Base-by-base conservation (phyloP, 179 eudicot species). In the Carnegiea gigantea region DNA sequence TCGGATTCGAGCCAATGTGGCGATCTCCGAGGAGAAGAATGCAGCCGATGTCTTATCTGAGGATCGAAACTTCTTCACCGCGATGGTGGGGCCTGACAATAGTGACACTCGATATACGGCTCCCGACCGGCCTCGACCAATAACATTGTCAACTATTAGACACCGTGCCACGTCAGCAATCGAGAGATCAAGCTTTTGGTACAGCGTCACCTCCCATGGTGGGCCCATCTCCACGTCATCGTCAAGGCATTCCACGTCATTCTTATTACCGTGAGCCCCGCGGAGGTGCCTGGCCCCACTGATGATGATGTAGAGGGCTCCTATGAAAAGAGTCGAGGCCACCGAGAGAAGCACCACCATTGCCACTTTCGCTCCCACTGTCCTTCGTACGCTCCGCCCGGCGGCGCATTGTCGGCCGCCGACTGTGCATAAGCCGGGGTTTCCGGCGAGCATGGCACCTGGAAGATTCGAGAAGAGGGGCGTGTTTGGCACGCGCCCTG, bases 141-240 rank as follows among this genome's bases (percentile, higher is more conserved):
- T 77, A 15, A 89, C 83, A 38, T 93, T 95, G 76, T 77, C 87
- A 62, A 84, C 71, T 33, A 90, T 89, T 89, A 95, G 49, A 70
- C 87, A 84, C 48, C 87, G 86, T 9, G 88, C 88, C 79, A 95
- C 93, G 33, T 93, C 98, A 12, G 74, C 82, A 43, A 95, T 92
- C 0, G 98, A 92, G 43, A 95, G 73, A 79, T 95, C 98, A 8
- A 95, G 92, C 78, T 93, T 95, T 26, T 95, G 98, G 81, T 88
- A 95, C 62, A 95, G 79, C 0, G 93, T 93, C 43, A 95, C 95
- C 73, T 95, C 98, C 98, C 98, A 95, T 0, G 98, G 98, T 18
- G 94, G 92, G 2, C 89, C 91, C 91, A 92, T 80, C 75, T 89
- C 98, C 88, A 90, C 85, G 73, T 92, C 97, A 79, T 83, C 89